These are phyloP conservation scores for Talaromyces trachyspermus DNA, from an alignment of 495 filamentous ascomycete genomes.

Conservation along the genomic window DNA sequence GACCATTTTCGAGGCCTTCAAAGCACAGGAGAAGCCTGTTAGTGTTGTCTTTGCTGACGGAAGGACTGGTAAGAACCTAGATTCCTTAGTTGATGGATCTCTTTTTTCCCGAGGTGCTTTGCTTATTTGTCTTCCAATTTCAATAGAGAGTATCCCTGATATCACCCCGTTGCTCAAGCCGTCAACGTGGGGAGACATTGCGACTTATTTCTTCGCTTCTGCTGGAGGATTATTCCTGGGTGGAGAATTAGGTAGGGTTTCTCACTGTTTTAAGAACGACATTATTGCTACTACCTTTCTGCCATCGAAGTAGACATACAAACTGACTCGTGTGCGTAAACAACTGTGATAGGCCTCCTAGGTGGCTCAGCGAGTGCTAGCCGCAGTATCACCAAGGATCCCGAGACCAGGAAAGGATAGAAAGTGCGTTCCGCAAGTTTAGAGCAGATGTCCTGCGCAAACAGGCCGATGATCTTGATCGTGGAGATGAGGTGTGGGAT, in stretches of 20 bases:
- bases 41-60: slow-evolving; percentile 57
- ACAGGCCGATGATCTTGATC: slow-evolving; percentile 50
- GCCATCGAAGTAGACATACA: too few species aligned
- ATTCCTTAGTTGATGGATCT: background rate
- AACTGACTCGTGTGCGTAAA: background rate
- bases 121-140: too few species aligned
- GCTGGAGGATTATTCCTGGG: slow-evolving; percentile 56
- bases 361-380: slow-evolving; percentile 46
- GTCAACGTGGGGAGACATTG: slow-evolving; percentile 49
- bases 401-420: slow-evolving; percentile 49
- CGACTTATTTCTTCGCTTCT: slow-evolving; percentile 56
- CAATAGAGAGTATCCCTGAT: slow-evolving; percentile 59
- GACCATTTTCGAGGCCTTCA: slow-evolving; percentile 52
- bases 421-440: slow-evolving; percentile 57
- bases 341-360: slow-evolving; percentile 38
- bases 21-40: slow-evolving; percentile 49
- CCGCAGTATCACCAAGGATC: slow-evolving; percentile 44
- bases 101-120: background rate
- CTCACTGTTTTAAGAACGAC: background rate
- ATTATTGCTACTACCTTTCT: too few species aligned
- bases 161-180: slow-evolving; percentile 50
- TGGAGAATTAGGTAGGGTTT: slow-evolving; percentile 44
- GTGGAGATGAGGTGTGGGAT: slow-evolving; percentile 19
- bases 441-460: slow-evolving; percentile 53
- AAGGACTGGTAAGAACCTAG: slow-evolving; percentile 37